Base-by-base conservation (phyloP, 805 yeast species). In the Nakazawaea ishiwadae region DNA sequence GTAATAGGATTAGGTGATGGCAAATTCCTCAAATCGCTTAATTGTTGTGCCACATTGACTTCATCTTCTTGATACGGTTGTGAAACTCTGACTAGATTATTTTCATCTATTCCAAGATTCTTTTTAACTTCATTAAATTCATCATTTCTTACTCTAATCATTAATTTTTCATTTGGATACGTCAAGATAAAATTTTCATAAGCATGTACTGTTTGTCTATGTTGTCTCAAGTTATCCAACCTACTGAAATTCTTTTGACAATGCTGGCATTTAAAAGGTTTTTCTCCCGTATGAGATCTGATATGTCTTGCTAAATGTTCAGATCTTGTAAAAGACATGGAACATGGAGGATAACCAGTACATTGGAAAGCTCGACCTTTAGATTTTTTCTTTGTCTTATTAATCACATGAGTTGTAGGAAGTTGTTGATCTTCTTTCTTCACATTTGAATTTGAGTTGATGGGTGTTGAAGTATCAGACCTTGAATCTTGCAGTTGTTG, bases 241-340 rank as follows among this genome's bases (percentile, higher is more conserved):
- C 97, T 71, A 14, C 89, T 80, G 57, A 89, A 89, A 55, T 78
- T 74, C 55, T 89, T 79, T 26, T 79, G 68, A 58, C 95, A 86
- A 58, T 83, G 84, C 37, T 82, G 83, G 60, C 97, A 89, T 40
- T 84, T 79, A 59, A 88, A 89, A 2, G 97, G 97, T 44, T 96
- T 69, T 59, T 89, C 97, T 32, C 96, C 97, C 0, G 96, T 90
- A 59, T 89, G 97, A 53, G 89, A 90, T 44, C 96, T 68, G 40
- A 90, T 83, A 64, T 89, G 97, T 45, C 97, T 71, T 1, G 96
- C 96, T 51, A 89, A 71, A 62, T 90, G 97, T 58, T 90, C 97
- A 7, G 93, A 82, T 37, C 97, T 70, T 2, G 96, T 85, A 61
- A 89, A 89, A 5, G 90, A 75, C 96, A 90, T 89, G 43, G 67